A percentile compares a stretch with the other conserved stretches of the same genome.
Conservation (phyloP, 768 basidiomycete genomes). For the Auriscalpium microsporum region DNA sequence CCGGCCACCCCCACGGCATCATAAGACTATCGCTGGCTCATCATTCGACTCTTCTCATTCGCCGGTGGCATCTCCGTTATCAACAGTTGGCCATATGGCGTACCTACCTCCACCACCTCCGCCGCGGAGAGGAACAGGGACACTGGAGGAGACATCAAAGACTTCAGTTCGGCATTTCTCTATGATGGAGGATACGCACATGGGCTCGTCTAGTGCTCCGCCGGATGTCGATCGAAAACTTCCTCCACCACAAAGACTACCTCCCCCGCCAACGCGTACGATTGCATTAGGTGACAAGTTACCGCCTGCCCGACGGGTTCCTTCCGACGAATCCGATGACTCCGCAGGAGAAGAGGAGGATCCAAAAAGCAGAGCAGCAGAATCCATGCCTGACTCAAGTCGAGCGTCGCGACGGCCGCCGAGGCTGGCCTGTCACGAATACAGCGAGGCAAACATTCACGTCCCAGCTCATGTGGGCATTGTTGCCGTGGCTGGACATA, state of each 20-base stretch:
- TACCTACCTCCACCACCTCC: conserved; percentile 13
- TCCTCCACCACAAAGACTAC: conserved; percentile 30
- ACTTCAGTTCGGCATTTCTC: not conserved
- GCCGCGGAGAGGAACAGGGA: conserved; percentile 5
- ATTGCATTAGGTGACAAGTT: conserved; percentile 64
- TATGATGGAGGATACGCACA: conserved; percentile 4
- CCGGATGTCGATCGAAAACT: conserved; percentile 18
- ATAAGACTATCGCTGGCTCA: not conserved
- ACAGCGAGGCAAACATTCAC: conserved; percentile 42
- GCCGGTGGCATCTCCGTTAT: not conserved
- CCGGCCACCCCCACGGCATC: not conserved
- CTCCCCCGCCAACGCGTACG: conserved; percentile 68
- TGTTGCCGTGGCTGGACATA: conserved; percentile 47
- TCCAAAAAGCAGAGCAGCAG: conserved; percentile 30
- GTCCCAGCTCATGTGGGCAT: conserved; percentile 46
- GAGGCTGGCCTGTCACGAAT: conserved; percentile 21
- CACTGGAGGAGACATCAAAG: not conserved
- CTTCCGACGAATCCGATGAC: conserved; percentile 23
- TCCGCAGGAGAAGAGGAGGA: conserved; percentile 40
- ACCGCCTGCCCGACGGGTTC: conserved; percentile 49
- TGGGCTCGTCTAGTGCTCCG: not conserved
- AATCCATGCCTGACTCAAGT: conserved; percentile 61
- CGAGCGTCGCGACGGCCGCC: conserved; percentile 53
- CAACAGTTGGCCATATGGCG: not conserved
- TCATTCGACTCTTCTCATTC: not conserved